Conservation (phyloP, 495 filamentous ascomycete species). For the Xylaria bambusicola region DNA sequence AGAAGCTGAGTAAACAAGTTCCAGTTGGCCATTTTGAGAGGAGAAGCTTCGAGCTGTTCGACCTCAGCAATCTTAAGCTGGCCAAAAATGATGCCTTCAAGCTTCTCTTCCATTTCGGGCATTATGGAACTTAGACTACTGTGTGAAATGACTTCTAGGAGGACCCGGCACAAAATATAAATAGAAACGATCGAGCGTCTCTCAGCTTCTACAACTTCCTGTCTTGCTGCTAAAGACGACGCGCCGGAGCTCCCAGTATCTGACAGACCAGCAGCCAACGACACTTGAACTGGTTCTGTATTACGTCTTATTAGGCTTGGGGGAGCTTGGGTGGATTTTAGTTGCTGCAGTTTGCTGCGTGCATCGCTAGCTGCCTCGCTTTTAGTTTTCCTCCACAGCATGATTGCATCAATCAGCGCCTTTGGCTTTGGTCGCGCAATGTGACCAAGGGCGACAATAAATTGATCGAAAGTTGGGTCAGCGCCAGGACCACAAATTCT, state of each 20-base stretch:
- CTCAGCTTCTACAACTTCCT: conserved; percentile 76
- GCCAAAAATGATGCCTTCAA: conserved; percentile 92
- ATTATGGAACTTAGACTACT: conserved; percentile 81
- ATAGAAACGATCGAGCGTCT: conserved; percentile 88
- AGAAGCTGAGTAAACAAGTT: conserved; percentile 86
- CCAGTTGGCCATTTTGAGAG: conserved; percentile 90
- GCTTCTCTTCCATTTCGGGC: conserved; percentile 80
- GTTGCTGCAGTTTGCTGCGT: conserved; percentile 61
- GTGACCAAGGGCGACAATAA: conserved; percentile 88
- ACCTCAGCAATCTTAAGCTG: conserved; percentile 87
- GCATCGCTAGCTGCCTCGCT: conserved; percentile 77
- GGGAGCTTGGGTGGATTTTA: conserved; percentile 39
- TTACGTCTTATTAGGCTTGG: conserved; percentile 47
- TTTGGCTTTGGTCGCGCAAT: conserved; percentile 93
- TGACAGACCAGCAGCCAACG: conserved; percentile 27
- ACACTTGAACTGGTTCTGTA: conserved; percentile 49
- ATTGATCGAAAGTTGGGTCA: conserved; percentile 90
- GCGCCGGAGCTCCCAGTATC: conserved; percentile 15
- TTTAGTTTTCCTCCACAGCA: conserved; percentile 95
- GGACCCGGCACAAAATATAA: conserved; percentile 88
- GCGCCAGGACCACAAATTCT: conserved; percentile 84
- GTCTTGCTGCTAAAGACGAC: conserved; percentile 55
- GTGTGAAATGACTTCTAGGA: conserved; percentile 92
- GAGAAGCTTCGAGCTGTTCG: conserved; percentile 74
- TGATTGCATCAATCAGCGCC: conserved; percentile 92